Evolutionary conservation across 306 rosid genomes (phyloP), one percentile per base, ranked within the genome.

Genomic region (Malus sieversii): DNA sequence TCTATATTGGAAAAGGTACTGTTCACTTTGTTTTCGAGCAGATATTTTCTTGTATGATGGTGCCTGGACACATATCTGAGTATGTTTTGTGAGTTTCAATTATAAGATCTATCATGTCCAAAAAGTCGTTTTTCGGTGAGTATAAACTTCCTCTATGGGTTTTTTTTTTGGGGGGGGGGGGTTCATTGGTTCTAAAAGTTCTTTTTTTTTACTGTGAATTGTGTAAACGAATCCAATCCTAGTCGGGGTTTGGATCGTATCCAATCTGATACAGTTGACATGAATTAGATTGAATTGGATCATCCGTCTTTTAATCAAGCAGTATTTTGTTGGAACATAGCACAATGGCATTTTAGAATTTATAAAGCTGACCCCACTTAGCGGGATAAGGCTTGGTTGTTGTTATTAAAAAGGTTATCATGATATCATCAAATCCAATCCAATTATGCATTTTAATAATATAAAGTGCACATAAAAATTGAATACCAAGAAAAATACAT

Each of bases 1-100:
- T 84, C 91, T 73, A 95, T 95, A 71, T 73, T 83, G 89, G 97
- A 89, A 82, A 92, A 95, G 98, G 98, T 95, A 84, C 73, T 66
- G 78, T 42, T 19, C 58, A 30, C 60, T 78, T 72, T 66, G 68
- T 52, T 82, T 79, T 76, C n/a, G 51, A 78, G 71, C 74, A 51
- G 48, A 14, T 20, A 13, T 63, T 85, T 46, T 61, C 59, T 18
- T 71, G 59, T 40, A 38, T 62, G 64, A 45, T 68, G 70, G 25
- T 75, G 46, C 77, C 44, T 60, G 70, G 58, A 67, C 52, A 62
- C 30, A 57, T 78, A 74, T 65, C 51, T 69, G 44, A 66, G 38
- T 67, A 70, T 79, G 25, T 74, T 65, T 69, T 38, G 9, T 33
- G 45, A 51, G 57, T 75, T 78, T 69, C 51, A 46, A 52, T 32